Base-by-base conservation (phyloP, 805 yeast genomes). In the Hanseniaspora lindneri region DNA sequence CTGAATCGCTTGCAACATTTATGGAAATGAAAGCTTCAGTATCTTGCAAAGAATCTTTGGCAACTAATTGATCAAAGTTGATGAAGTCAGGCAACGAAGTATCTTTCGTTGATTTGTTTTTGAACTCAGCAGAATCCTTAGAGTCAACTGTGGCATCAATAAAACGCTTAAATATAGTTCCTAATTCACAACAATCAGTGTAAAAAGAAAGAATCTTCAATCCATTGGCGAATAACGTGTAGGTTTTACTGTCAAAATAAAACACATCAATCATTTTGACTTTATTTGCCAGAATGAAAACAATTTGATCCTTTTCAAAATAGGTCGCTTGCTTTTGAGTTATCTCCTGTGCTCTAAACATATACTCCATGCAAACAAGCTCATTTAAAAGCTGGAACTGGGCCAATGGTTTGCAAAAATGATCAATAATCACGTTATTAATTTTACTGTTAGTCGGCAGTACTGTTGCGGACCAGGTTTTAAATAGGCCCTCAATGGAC, bases 201-300 rank as follows among this genome's bases (percentile, higher is more conserved):
- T 3, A 23, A 3, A 3, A 9, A 10, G 41, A 4, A 6, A 43
- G 21, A 16, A 34, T 25, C 11, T 19, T 27, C n/a, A 44, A 20
- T 5, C 48, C 48, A 23, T 44, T 44, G 5, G 23, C 37, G 19
- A 44, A 44, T 21, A 44, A 28, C 19, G 16, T 29, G 7, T 24
- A 44, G 6, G 19, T 28, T 20, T 37, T 44, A 3, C 17, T 17
- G 19, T 44, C 48, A 44, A 44, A 44, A 24, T 44, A 44, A 10
- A 44, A 23, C 11, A 44, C 48, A 23, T 44, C 42, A 14, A 29
- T 23, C 33, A 44, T 36, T 11, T 36, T 36, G 13, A 36, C 13
- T 9, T 37, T 44, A n/a, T 24, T 39, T 19, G 21, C 21, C 7
- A 44, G 6, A 2, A 28, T 13, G 9, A 20, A 28, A 13, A 30